phyloP scores from a whole-genome alignment of 345 rosid species.

The Psidium guajava region DNA sequence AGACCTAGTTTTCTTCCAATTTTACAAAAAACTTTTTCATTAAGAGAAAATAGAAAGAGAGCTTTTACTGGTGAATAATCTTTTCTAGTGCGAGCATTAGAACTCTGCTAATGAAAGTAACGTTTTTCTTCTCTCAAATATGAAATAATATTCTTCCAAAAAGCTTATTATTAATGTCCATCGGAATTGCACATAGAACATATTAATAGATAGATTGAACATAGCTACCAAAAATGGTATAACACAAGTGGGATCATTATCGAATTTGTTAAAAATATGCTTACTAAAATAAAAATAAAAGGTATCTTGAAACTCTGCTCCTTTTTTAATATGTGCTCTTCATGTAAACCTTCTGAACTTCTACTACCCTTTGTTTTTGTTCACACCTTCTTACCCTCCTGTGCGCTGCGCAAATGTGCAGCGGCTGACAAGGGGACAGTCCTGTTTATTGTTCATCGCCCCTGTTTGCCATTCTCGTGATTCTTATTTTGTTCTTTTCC shows the following conservation, averaged over 20 bases:
- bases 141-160: background rate
- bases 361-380: background rate
- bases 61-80: background rate
- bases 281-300: background rate
- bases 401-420: conserved; percentile 9
- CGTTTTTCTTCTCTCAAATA: background rate
- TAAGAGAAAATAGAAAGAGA: background rate
- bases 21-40: background rate
- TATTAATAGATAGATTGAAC: background rate
- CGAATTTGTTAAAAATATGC: background rate
- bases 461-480: conserved; percentile 39
- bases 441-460: conserved; percentile 3
- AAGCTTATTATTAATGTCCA: background rate
- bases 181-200: background rate
- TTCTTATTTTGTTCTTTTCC: conserved; percentile 23
- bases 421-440: conserved; percentile 49
- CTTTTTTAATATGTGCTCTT: background rate
- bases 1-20: background rate
- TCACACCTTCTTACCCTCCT: background rate
- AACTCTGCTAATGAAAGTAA: background rate
- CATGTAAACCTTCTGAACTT: background rate
- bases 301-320: background rate
- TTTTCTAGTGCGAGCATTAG: background rate
- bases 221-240: background rate
- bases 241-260: background rate